phyloP scores from a whole-genome alignment of 768 basidiomycete species.

The Pleurotus giganteus region DNA sequence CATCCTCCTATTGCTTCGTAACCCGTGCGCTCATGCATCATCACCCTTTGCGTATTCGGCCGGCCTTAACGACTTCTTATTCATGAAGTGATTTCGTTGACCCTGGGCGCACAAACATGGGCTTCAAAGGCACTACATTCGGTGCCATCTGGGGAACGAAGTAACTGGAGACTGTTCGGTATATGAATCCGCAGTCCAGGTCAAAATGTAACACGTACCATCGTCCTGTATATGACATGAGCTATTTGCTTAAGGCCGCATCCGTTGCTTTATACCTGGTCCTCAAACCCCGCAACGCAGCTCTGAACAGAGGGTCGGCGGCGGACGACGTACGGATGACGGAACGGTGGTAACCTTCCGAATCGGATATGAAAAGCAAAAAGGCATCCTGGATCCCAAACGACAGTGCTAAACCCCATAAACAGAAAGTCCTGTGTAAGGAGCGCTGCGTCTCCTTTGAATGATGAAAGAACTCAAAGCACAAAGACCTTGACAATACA shows the following conservation, averaged over 20 bases:
- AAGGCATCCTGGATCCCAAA: too few species aligned
- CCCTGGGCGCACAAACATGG: slow-evolving; percentile 47
- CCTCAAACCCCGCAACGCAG: background rate
- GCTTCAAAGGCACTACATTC: slow-evolving; percentile 50
- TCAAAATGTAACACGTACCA: background rate
- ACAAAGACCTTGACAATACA: background rate
- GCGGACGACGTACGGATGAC: background rate
- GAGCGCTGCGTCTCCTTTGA: too few species aligned
- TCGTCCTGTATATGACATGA: too few species aligned
- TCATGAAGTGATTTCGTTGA: slow-evolving; percentile 42
- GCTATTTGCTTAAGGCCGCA: too few species aligned
- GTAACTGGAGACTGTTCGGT: slow-evolving; percentile 6
- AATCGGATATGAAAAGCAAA: slow-evolving; percentile 1
- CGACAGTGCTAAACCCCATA: too few species aligned
- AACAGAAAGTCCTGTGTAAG: too few species aligned
- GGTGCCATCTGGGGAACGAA: slow-evolving; percentile 37
- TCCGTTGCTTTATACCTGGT: too few species aligned
- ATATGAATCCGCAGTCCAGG: background rate
- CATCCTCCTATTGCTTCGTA: background rate
- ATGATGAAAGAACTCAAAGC: background rate
- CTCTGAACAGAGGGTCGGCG: background rate
- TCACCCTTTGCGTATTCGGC: background rate
- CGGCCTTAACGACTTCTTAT: background rate
- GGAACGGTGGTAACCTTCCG: background rate
- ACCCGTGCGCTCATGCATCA: background rate